These are phyloP conservation scores for Ogataea sp. DNA, from an alignment of 805 yeast genomes.

Conservation along the genomic window DNA sequence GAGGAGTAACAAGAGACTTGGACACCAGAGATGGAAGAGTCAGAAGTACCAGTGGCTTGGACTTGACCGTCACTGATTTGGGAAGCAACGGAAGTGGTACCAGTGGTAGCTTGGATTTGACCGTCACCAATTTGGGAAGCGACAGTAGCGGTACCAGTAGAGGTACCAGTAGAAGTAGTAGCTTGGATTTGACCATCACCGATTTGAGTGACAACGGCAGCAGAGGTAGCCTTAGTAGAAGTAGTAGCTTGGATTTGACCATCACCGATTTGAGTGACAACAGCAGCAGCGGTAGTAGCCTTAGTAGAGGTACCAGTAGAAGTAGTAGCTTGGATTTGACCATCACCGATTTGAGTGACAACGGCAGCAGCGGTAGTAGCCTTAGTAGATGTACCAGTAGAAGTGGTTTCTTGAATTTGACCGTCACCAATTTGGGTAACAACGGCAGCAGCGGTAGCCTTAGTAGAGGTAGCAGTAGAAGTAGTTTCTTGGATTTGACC, in stretches of 20 bases:
- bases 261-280: conserved; percentile 33
- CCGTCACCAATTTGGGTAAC: conserved; percentile 34
- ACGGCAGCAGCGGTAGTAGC: conserved; percentile 21
- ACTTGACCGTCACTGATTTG: conserved; percentile 13
- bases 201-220: conserved; percentile 33
- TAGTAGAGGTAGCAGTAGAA: conserved; percentile 17
- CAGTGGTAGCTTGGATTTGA: conserved; percentile 30
- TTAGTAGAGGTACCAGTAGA: conserved; percentile 16
- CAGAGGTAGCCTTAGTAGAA: conserved; percentile 12
- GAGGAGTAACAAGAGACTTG: conserved; percentile 26
- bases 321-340: conserved; percentile 40
- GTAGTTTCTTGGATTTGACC: conserved; percentile 44
- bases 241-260: conserved; percentile 18
- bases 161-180: conserved; percentile 29
- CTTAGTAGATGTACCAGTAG: conserved; percentile 5
- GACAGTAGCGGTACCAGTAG: conserved; percentile 26
- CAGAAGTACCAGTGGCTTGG: conserved; percentile 14
- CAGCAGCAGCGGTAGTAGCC: conserved; percentile 23
- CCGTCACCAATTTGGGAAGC: conserved; percentile 37
- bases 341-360: conserved; percentile 29
- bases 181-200: conserved; percentile 26
- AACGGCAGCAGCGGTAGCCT: conserved; percentile 22
- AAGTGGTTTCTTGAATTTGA: conserved; percentile 21
- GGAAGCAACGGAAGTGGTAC: conserved; percentile 23
- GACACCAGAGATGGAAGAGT: conserved; percentile 11